Evolutionary conservation across 352 stramenopile genomes (phyloP).

Genomic region (Phytophthora sansomeana): DNA sequence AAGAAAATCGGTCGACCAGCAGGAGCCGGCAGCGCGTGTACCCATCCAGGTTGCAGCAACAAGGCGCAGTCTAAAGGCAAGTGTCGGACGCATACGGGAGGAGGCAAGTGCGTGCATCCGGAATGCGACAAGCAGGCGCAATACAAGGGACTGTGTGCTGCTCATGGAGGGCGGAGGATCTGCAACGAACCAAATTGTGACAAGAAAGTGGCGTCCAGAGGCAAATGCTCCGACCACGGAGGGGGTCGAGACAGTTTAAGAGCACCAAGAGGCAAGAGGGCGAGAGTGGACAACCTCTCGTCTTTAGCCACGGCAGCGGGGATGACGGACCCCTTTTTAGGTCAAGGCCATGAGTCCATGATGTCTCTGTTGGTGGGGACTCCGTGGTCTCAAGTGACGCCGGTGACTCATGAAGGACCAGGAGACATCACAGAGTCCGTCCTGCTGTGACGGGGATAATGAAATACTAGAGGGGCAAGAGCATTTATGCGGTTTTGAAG

Average conservation of each 20-base stretch:
- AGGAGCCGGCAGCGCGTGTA: background rate
- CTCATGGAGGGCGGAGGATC: constrained; percentile 20
- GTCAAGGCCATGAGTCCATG: background rate
- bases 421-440: constrained; percentile 1
- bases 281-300: too few species aligned
- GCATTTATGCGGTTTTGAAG: background rate
- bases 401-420: background rate
- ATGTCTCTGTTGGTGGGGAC: constrained; percentile 1
- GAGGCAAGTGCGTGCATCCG: constrained; percentile 17
- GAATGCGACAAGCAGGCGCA: constrained; percentile 31
- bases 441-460: background rate
- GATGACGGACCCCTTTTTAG: too few species aligned
- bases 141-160: constrained; percentile 28
- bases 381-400: background rate
- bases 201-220: constrained; percentile 35
- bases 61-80: constrained; percentile 21
- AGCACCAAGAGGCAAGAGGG: background rate
- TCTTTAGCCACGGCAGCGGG: too few species aligned
- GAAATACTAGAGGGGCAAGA: background rate
- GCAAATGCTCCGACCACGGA: constrained; percentile 28
- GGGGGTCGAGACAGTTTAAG: constrained; percentile 9
- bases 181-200: constrained; percentile 16
- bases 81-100: constrained; percentile 27
- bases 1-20: background rate
- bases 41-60: constrained; percentile 14